Base-by-base conservation (phyloP, 805 yeast genomes). In the Yamadazyma olivae region DNA sequence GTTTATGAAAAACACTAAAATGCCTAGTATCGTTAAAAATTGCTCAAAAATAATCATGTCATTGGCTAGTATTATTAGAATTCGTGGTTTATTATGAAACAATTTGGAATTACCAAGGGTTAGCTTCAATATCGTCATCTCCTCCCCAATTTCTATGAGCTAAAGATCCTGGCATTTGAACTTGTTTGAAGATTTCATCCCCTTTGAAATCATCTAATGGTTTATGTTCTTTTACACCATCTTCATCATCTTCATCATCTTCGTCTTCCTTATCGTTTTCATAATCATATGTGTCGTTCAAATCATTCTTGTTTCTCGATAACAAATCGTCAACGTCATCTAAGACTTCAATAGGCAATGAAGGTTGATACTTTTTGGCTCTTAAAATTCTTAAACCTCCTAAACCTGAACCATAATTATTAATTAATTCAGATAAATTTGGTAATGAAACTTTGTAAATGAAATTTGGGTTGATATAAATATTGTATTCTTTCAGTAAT, bases 341-440 rank as follows among this genome's bases (percentile, higher is more conserved):
- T 38, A 82, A 60, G 9, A 88, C 67, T 13, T 77, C 78, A 15
- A 78, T 60, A 0, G 95, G 91, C 31, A 89, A 59, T 16, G 77
- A 63, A 1, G 97, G 96, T 53, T 81, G 86, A 50, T 70, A 81
- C 35, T 71, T 62, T 38, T 67, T 64, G 14, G 83, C 74, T 34
- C 79, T 71, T 15, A 66, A 63, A 27, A 67, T 67, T 35, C 76
- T 70, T 1, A 75, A 57, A 2, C 87, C 85, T 3, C 85, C 82
- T 13, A 79, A 51, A 6, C 90, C 89, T 1, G 86, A 76, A 2
- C 96, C 95, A 68, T 87, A 91, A 28, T 74, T 71, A 38, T 75
- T 77, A 17, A 87, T 70, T 56, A 88, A 61, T 56, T 91, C 96
- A 2, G 76, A 63, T 7, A 77, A 50, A n/a, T 81, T 79, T 1